Percentiles rank a stretch among this genome's conserved stretches.
Evolutionary conservation across 2,329 filamentous ascomycete species (phyloP).

Genomic region (Emmonsiellopsis sp.): DNA sequence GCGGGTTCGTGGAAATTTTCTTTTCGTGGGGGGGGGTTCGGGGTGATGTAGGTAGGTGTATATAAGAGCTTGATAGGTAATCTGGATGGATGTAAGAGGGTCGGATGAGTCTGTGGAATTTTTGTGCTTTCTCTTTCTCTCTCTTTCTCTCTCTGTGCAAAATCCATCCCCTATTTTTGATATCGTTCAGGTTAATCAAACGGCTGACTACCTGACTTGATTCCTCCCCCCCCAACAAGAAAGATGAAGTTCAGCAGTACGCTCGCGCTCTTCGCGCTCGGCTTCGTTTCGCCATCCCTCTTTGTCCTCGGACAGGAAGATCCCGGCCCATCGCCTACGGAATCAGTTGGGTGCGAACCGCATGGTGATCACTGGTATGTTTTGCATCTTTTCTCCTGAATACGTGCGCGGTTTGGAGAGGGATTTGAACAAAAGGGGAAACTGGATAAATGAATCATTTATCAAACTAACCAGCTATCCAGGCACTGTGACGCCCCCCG

Average conservation of each 20-base stretch:
- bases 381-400: neutral
- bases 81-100: too few species aligned
- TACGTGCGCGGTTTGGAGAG: neutral
- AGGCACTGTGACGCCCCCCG: slow-evolving; percentile 22
- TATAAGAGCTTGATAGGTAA: too few species aligned
- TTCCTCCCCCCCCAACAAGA: neutral
- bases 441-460: neutral
- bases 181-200: too few species aligned
- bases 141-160: too few species aligned
- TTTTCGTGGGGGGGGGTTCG: too few species aligned
- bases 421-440: neutral
- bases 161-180: too few species aligned
- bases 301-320: slow-evolving; percentile 14
- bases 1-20: too few species aligned
- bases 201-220: too few species aligned
- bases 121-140: too few species aligned
- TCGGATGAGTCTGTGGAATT: too few species aligned
- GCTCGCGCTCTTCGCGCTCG: neutral
- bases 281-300: slow-evolving; percentile 7
- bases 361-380: slow-evolving; percentile 11
- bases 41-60: too few species aligned
- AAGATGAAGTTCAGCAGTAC: slow-evolving; percentile 9
- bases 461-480: neutral
- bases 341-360: slow-evolving; percentile 10
- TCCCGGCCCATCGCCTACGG: slow-evolving; percentile 22